A percentile compares a stretch with the other conserved stretches of the same genome.
Conservation (phyloP, 1,284 basidiomycete genomes). For the Puccinia triticina region DNA sequence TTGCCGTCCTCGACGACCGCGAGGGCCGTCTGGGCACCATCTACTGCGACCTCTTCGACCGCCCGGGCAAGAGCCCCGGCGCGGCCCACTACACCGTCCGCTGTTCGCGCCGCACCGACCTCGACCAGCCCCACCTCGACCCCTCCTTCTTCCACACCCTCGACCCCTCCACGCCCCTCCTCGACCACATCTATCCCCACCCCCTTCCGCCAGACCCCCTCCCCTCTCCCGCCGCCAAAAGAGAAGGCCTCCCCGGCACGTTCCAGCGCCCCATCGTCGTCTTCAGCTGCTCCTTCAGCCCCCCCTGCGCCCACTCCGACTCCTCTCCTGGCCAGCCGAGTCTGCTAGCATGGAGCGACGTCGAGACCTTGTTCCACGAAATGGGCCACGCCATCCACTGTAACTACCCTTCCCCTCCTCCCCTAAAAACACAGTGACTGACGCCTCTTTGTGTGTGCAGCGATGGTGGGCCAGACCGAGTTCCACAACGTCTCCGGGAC, state of each 20-base stretch:
- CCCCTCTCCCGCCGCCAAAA: constrained; percentile 53
- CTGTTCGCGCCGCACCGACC: constrained; percentile 59
- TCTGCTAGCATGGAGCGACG: constrained; percentile 59
- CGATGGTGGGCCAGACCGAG: constrained; percentile 60
- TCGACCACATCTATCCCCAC: constrained; percentile 18
- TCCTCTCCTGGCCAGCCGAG: constrained; percentile 52
- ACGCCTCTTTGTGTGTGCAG: constrained; percentile 9
- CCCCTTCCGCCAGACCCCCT: constrained; percentile 52
- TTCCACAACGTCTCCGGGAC: constrained; percentile 61
- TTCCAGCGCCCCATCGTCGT: constrained; percentile 59
- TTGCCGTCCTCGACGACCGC: constrained; percentile 32
- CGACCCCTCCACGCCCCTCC: constrained; percentile 25
- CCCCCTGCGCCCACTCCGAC: too few relatives aligned
- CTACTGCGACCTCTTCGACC: constrained; percentile 59
- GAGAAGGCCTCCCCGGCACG: constrained; percentile 13
- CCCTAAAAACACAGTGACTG: background rate
- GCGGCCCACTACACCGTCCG: constrained; percentile 60
- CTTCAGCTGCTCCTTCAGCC: constrained; percentile 59
- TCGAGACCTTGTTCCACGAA: constrained; percentile 61
- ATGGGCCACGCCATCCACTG: constrained; percentile 61
- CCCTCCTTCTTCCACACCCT: constrained; percentile 54
- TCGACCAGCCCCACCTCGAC: constrained; percentile 57
- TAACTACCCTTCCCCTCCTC: constrained; percentile 22
- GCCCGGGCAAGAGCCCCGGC: constrained; percentile 58
- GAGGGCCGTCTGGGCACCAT: constrained; percentile 57